Conservation (phyloP, 305 asterid species). For the Solanum hybrid region DNA sequence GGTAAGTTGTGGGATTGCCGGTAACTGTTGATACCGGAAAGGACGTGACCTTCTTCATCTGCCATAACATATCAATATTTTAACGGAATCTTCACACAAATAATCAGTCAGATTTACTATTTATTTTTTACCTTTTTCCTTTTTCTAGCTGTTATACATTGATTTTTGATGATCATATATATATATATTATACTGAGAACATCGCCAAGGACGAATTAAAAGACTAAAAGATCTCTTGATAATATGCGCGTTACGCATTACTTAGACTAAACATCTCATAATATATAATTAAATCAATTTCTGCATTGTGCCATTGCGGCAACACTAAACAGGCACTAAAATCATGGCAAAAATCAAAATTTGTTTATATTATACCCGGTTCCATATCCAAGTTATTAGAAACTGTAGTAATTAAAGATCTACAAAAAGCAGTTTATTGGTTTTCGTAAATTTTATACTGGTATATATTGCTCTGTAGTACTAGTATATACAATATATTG, state of each 20-base stretch:
- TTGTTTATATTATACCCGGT: background rate
- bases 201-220: background rate
- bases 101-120: background rate
- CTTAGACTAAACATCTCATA: background rate
- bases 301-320: background rate
- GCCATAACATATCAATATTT: background rate
- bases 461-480: background rate
- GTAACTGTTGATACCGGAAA: slow-evolving; percentile 71
- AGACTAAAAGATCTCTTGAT: background rate
- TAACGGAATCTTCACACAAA: background rate
- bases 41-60: slow-evolving; percentile 62
- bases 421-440: background rate
- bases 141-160: background rate
- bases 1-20: slow-evolving; percentile 34
- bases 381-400: background rate
- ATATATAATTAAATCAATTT: background rate
- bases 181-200: background rate
- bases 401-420: background rate
- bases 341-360: background rate
- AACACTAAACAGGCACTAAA: background rate
- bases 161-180: background rate
- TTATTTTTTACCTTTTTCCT: background rate
- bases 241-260: background rate
- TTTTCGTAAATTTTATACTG: background rate
- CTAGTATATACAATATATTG: background rate